Evolutionary conservation across 176 grass and related monocot species (phyloP).

Genomic region (Rhynchospora pubera): DNA sequence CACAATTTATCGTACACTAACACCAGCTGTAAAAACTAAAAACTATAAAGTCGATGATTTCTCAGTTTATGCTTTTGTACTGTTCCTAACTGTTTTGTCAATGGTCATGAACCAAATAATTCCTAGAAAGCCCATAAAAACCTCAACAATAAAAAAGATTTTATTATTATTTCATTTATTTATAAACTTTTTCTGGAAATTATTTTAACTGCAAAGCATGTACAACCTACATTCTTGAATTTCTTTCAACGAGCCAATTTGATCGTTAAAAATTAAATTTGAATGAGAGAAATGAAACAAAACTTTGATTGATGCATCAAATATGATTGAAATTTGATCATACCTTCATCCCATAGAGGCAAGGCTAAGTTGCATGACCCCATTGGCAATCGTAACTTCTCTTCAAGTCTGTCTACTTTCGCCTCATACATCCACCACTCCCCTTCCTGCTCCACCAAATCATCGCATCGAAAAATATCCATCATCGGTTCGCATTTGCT

Average conservation of each 20-base stretch:
- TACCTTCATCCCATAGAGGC: constrained; percentile 79
- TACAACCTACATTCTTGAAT: background rate
- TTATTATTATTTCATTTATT: background rate
- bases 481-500: constrained; percentile 91
- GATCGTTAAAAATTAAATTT: background rate
- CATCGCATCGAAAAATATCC: constrained; percentile 90
- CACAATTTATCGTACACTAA: background rate
- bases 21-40: too few species aligned
- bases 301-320: background rate
- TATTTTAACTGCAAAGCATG: background rate
- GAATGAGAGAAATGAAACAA: background rate
- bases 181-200: background rate
- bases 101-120: background rate
- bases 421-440: constrained; percentile 75
- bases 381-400: constrained; percentile 78
- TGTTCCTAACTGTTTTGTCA: background rate
- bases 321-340: background rate
- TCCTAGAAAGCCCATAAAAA: background rate
- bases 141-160: background rate
- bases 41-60: background rate
- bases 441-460: constrained; percentile 44
- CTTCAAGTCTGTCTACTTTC: constrained; percentile 40
- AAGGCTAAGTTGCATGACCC: constrained; percentile 79
- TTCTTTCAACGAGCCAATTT: background rate
- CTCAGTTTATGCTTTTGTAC: background rate